Evolutionary conservation across 169 alveolate genomes (phyloP).

Genomic region (Theileria annulata): DNA sequence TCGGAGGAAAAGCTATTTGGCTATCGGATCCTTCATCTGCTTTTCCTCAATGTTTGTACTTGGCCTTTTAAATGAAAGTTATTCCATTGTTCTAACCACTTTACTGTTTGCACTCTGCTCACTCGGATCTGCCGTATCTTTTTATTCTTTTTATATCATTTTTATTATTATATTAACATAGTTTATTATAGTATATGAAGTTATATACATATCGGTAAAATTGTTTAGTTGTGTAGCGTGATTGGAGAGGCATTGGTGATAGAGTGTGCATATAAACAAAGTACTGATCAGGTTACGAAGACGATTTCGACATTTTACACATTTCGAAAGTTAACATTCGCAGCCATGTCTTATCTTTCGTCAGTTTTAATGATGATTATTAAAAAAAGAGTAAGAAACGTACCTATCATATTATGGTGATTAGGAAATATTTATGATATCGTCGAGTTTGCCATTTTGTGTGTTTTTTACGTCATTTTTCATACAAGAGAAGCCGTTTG

Average conservation of each 20-base stretch:
- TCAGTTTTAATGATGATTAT: slow-evolving; percentile 70
- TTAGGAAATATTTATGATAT: slow-evolving; percentile 76
- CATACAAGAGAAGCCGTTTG: slow-evolving; percentile 65
- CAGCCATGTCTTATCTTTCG: slow-evolving; percentile 80
- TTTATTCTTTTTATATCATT: background rate
- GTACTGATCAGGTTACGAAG: slow-evolving; percentile 64
- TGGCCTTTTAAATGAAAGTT: slow-evolving; percentile 54
- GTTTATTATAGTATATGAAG: slow-evolving; percentile 40
- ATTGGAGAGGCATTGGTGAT: slow-evolving; percentile 89
- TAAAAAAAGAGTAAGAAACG: slow-evolving; percentile 27
- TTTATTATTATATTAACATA: background rate
- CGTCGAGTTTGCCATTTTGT: slow-evolving; percentile 74
- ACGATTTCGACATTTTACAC: slow-evolving; percentile 80
- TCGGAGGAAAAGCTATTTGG: slow-evolving; percentile 82
- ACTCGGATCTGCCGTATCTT: slow-evolving; percentile 72
- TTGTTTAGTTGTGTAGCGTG: slow-evolving; percentile 74
- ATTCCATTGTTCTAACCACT: slow-evolving; percentile 62
- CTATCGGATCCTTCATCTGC: slow-evolving; percentile 77
- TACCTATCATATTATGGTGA: background rate
- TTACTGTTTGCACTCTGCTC: slow-evolving; percentile 68
- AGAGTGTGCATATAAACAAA: slow-evolving; percentile 76
- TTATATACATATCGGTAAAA: background rate
- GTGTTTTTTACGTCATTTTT: slow-evolving; percentile 74
- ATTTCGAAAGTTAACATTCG: slow-evolving; percentile 79
- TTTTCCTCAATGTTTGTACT: slow-evolving; percentile 57